phyloP scores from a whole-genome alignment of 2,329 filamentous ascomycete genomes.

The Colletotrichum aenigma region DNA sequence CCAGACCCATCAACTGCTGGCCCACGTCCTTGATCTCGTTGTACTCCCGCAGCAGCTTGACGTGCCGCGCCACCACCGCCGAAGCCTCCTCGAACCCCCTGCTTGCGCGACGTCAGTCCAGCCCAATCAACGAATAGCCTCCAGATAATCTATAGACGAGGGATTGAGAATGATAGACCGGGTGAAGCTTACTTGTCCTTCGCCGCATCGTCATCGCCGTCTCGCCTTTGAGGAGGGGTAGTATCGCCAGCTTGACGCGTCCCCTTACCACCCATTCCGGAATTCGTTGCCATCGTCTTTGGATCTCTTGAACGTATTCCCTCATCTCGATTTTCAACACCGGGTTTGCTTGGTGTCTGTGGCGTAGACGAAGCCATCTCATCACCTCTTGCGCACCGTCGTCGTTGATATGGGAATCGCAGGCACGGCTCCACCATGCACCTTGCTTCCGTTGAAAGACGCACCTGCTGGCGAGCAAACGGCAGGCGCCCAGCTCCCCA shows the following conservation, averaged over 20 bases:
- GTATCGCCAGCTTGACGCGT: not conserved
- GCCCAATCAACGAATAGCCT: rapidly evolving
- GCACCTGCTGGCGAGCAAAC: not conserved
- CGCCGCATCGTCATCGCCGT: rapidly evolving
- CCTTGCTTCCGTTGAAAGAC: not conserved
- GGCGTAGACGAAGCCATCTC: not conserved
- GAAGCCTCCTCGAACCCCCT: constrained; percentile 13
- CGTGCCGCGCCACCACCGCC: constrained; percentile 1
- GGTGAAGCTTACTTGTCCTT: not conserved
- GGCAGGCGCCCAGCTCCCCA: not conserved
- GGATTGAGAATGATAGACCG: no score
- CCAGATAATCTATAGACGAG: no score
- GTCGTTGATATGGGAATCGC: not conserved
- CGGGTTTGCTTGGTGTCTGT: rapidly evolving
- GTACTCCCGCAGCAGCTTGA: constrained; percentile 32
- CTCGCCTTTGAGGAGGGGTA: not conserved
- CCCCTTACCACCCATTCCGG: rapidly evolving
- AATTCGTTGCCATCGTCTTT: rapidly evolving
- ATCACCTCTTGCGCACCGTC: not conserved
- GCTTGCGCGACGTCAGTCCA: not conserved
- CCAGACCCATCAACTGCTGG: constrained; percentile 41
- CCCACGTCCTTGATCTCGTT: constrained; percentile 42
- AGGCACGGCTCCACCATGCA: not conserved
- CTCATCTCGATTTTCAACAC: rapidly evolving
- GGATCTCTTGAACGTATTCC: rapidly evolving